Percentiles rank a stretch among this genome's conserved stretches.
These are phyloP conservation scores for Eucalyptus albens DNA, from an alignment of 345 rosid species.

Conservation along the genomic window DNA sequence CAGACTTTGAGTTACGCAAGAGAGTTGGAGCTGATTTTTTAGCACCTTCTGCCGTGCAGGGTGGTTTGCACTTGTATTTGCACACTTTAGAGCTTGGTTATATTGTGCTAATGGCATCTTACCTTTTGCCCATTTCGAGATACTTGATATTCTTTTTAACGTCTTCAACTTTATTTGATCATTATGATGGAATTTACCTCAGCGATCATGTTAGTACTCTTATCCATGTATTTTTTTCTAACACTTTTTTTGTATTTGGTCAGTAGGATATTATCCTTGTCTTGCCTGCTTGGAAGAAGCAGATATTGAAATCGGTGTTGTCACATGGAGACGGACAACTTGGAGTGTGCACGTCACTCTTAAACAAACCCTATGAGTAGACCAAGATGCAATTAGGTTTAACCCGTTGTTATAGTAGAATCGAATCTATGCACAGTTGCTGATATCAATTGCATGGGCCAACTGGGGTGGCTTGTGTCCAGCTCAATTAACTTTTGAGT, in stretches of 20 bases:
- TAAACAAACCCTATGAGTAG: background rate
- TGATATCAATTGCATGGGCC: background rate
- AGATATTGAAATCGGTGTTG: background rate
- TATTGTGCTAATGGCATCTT: background rate
- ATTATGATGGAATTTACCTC: too few species aligned
- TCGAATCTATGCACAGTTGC: background rate
- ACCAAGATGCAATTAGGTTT: too few species aligned
- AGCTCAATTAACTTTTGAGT: background rate
- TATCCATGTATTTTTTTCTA: background rate
- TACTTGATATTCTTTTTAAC: background rate
- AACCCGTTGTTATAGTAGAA: too few species aligned
- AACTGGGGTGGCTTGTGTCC: background rate
- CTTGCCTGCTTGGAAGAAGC: background rate
- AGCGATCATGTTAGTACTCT: background rate
- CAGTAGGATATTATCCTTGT: background rate
- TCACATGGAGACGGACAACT: background rate
- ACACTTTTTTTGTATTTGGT: background rate
- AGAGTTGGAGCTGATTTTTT: accelerated
- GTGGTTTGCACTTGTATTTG: background rate
- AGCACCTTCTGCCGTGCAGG: background rate
- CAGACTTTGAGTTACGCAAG: too few species aligned
- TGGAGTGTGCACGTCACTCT: background rate
- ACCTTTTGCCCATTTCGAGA: background rate
- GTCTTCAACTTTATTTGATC: too few species aligned
- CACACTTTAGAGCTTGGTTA: too few species aligned